Conservation (phyloP, 345 rosid genomes). For the Aquilaria yunnanensis region DNA sequence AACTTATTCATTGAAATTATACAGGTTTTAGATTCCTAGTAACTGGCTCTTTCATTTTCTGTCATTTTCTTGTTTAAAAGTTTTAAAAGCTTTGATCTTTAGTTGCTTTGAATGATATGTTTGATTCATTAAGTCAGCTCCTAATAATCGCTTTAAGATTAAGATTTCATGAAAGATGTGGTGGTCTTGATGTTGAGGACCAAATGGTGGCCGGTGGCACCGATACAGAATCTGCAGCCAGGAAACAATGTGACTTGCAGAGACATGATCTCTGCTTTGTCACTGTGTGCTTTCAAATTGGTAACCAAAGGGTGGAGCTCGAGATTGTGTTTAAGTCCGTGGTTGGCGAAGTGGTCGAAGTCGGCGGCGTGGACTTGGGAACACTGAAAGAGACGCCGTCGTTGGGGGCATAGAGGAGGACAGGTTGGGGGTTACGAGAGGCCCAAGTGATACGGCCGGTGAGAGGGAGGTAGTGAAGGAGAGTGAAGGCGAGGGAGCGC, state of each 20-base stretch:
- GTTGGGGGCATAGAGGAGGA: slow-evolving; percentile 12
- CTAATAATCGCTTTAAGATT: slow-evolving; percentile 14
- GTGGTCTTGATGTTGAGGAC: slow-evolving; percentile 23
- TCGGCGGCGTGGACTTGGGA: not conserved
- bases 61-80: too few relatives aligned
- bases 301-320: slow-evolving; percentile 26
- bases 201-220: slow-evolving; percentile 24
- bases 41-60: too few relatives aligned
- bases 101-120: too few relatives aligned
- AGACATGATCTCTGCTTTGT: slow-evolving; percentile 8
- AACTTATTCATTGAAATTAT: too few relatives aligned
- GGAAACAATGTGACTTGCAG: slow-evolving; percentile 29
- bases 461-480: slow-evolving; percentile 30
- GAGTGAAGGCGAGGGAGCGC: slow-evolving; percentile 30
- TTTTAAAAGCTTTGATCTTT: too few relatives aligned
- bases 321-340: slow-evolving; percentile 7
- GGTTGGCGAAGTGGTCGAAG: slow-evolving; percentile 14
- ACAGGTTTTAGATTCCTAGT: too few relatives aligned
- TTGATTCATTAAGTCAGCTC: too few relatives aligned
- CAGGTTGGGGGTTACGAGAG: slow-evolving; percentile 15
- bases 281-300: slow-evolving; percentile 14
- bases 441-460: slow-evolving; percentile 25
- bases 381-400: slow-evolving; percentile 25
- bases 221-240: slow-evolving; percentile 20
- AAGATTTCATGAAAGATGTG: slow-evolving; percentile 27